Conservation (phyloP, 1,284 basidiomycete genomes). For the Sanghuangporus baumii region DNA sequence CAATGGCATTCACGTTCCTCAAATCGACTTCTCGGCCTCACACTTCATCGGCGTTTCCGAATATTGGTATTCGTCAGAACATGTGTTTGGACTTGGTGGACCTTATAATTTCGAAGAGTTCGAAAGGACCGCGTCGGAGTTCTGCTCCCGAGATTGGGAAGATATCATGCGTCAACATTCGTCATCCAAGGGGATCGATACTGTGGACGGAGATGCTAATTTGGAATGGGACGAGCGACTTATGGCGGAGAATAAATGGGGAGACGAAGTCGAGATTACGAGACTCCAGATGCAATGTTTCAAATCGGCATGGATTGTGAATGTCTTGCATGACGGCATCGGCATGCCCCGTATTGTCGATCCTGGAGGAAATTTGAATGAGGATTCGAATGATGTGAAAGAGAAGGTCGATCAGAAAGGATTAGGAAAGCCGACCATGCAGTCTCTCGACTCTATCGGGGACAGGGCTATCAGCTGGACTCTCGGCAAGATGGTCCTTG, state of each 20-base stretch:
- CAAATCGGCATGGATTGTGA: slow-evolving; percentile 98
- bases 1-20: slow-evolving; percentile 91
- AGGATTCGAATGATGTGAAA: slow-evolving; percentile 60
- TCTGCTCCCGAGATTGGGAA: slow-evolving; percentile 80
- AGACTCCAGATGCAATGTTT: slow-evolving; percentile 97
- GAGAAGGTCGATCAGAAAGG: slow-evolving; percentile 77
- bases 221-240: slow-evolving; percentile 52
- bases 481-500: slow-evolving; percentile 95
- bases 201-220: slow-evolving; percentile 52
- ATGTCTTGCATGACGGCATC: slow-evolving; percentile 94
- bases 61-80: slow-evolving; percentile 99
- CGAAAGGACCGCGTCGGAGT: slow-evolving; percentile 86
- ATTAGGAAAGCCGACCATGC: slow-evolving; percentile 75
- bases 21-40: slow-evolving; percentile 85
- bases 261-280: slow-evolving; percentile 70
- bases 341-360: slow-evolving; percentile 92
- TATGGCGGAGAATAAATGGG: slow-evolving; percentile 63
- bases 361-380: slow-evolving; percentile 64
- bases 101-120: slow-evolving; percentile 95
- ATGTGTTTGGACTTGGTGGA: slow-evolving; percentile 92
- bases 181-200: slow-evolving; percentile 39
- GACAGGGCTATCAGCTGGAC: slow-evolving; percentile 97
- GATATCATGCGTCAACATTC: slow-evolving; percentile 71
- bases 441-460: slow-evolving; percentile 87
- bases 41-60: slow-evolving; percentile 98